Base-by-base conservation (phyloP, 2,329 filamentous ascomycete genomes). In the Colletotrichum musae region DNA sequence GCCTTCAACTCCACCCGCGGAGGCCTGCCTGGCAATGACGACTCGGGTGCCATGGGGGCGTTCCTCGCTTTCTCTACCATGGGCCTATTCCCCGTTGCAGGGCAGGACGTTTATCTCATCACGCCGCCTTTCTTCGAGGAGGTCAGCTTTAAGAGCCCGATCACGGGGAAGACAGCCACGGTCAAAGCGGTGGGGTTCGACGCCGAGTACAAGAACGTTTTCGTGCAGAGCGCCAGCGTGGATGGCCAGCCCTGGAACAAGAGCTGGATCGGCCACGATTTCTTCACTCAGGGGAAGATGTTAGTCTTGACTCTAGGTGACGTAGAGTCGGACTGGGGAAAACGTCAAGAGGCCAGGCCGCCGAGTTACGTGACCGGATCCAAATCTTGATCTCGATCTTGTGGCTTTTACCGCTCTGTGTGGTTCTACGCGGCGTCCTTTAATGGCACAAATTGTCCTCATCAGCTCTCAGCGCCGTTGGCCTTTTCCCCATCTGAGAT, bases 11-110 rank as follows among this genome's bases (percentile, higher is more conserved):
- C 85, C 10, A 85, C 86, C 0, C 70, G 85, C 2, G 79, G 78
- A 4, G 89, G 90, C 0, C 84, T 91, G 18, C 88, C 89, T 0
- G 90, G 89, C 0, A 91, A 91, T 72, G 89, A 91, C 53, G 89
- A 91, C 74, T 86, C 83, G 16, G 89, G 89, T 0, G 87, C 89
- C 2, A 91, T 91, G 89, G 89, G 88, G 2, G 85, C 84, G 0
- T 91, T 90, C 64, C 82, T 85, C 2, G 85, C 83, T 0, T 82
- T 91, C 4, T 83, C 84, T 21, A 89, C 91, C 87, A 84, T 91
- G 74, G 89, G 64, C 2, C 41, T 70, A 7, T 92, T 87, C 77
- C 89, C 89, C 0, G 84, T 90, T 15, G 82, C 87, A 0, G 89
- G 89, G 0, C 89, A 91, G 71, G 83, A 91, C 61, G 87, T 91